Percentiles rank a stretch among this genome's conserved stretches.
Evolutionary conservation across 495 filamentous ascomycete species (phyloP).

Genomic region (Aspergillus bertholletiae): DNA sequence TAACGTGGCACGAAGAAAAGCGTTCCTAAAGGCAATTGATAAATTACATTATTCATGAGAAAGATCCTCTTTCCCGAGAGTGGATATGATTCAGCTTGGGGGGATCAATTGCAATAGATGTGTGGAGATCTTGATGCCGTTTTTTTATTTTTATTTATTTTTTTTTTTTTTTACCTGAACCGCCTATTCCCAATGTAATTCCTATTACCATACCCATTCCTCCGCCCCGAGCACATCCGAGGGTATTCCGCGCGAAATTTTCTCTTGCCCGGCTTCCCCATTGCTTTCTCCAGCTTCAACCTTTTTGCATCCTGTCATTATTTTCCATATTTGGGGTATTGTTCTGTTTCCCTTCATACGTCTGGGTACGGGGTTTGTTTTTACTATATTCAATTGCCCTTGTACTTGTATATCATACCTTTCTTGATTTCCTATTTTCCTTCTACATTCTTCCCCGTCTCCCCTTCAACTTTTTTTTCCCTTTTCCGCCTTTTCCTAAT

Average conservation of each 20-base stretch:
- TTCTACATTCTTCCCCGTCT: conserved; percentile 23
- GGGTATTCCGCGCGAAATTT: conserved; percentile 45
- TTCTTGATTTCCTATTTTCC: conserved; percentile 23
- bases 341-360: conserved; percentile 25
- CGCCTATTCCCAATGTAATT: not conserved
- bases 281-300: conserved; percentile 23
- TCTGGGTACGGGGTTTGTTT: conserved; percentile 35
- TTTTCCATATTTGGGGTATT: conserved; percentile 17
- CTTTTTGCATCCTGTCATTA: conserved; percentile 22
- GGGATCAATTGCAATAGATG: not conserved
- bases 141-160: not conserved
- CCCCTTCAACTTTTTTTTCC: conserved; percentile 15
- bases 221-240: conserved; percentile 46
- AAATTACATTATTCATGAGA: not conserved
- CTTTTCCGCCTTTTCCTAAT: conserved; percentile 16
- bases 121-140: not conserved
- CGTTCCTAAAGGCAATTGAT: not conserved
- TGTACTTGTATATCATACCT: conserved; percentile 36
- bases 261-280: conserved; percentile 25
- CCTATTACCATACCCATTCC: conserved; percentile 9
- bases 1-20: not conserved
- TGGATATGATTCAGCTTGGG: not conserved
- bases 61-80: not conserved
- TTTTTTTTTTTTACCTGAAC: not conserved
- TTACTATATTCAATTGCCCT: conserved; percentile 41